These are phyloP conservation scores for Populus hybrid DNA, from an alignment of 441 rosid species.

Conservation along the genomic window DNA sequence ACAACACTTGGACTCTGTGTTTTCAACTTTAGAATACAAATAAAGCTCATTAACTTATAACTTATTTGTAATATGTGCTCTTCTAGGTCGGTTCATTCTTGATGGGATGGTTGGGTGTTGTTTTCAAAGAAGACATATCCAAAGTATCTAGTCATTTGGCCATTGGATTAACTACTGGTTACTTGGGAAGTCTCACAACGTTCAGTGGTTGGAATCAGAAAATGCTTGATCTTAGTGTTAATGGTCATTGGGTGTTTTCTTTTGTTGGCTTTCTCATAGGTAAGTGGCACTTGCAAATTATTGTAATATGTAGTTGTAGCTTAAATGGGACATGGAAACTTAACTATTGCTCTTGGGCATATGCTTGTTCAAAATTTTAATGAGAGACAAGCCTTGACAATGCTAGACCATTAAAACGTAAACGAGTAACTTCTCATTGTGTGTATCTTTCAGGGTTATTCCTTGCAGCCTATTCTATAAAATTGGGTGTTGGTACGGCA, in stretches of 20 bases:
- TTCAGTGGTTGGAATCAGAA: conserved; percentile 96
- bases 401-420: neutral
- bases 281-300: conserved; percentile 20
- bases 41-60: neutral
- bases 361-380: neutral
- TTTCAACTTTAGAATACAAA: neutral
- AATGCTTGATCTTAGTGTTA: conserved; percentile 76
- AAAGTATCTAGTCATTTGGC: conserved; percentile 62
- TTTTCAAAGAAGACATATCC: conserved; percentile 71
- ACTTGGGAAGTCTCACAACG: conserved; percentile 83
- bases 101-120: conserved; percentile 96
- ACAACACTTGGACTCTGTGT: neutral
- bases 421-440: conserved; percentile 2
- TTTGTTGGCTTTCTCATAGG: conserved; percentile 68
- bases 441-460: conserved; percentile 58
- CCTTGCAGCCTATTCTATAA: conserved; percentile 67
- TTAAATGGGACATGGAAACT: neutral
- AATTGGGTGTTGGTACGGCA: conserved; percentile 77
- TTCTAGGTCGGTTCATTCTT: conserved; percentile 86
- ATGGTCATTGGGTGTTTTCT: conserved; percentile 71
- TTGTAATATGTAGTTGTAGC: neutral
- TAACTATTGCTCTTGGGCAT: neutral
- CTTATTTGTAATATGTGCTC: neutral
- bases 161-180: conserved; percentile 79
- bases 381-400: neutral